A percentile compares a stretch with the other conserved stretches of the same genome.
phyloP scores from a whole-genome alignment of 2,329 filamentous ascomycete genomes.

The Fusarium sp. region DNA sequence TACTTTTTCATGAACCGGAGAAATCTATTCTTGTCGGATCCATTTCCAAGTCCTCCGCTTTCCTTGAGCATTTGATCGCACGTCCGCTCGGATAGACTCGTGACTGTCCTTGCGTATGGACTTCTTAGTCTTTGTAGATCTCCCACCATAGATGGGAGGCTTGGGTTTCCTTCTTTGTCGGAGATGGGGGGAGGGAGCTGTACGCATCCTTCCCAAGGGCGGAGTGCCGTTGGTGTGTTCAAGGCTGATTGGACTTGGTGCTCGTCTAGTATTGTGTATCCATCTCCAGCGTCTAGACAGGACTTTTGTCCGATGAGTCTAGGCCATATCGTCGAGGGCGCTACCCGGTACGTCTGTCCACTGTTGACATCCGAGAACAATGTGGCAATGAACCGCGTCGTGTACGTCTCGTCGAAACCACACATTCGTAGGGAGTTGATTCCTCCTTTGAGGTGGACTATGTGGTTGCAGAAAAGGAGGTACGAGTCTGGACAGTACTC shows the following conservation, averaged over 20 bases:
- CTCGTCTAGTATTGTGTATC: conserved; percentile 36
- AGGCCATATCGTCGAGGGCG: conserved; percentile 49
- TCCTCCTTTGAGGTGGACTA: conserved; percentile 46
- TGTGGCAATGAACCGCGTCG: conserved; percentile 41
- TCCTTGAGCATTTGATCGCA: conserved; percentile 13
- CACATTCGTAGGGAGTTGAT: conserved; percentile 51
- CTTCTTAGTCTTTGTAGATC: conserved; percentile 30
- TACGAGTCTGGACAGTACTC: conserved; percentile 49
- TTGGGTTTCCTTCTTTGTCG: conserved; percentile 18
- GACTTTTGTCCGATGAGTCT: conserved; percentile 45
- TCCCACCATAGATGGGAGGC: conserved; percentile 29
- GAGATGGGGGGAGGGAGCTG: conserved; percentile 43
- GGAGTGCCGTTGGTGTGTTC: background rate
- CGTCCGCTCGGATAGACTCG: conserved; percentile 28
- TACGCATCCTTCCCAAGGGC: conserved; percentile 38
- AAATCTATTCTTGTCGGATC: conserved; percentile 20
- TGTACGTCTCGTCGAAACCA: conserved; percentile 51
- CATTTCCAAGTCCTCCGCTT: background rate
- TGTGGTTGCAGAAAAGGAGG: conserved; percentile 48
- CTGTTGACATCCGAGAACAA: conserved; percentile 39
- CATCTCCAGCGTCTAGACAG: conserved; percentile 42
- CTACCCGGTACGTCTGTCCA: conserved; percentile 43
- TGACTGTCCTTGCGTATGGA: conserved; percentile 1
- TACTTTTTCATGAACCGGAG: conserved; percentile 26
- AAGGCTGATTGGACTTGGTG: conserved; percentile 21